Base-by-base conservation (phyloP, 2,329 filamentous ascomycete species). In the Cladosporium halotolerans region DNA sequence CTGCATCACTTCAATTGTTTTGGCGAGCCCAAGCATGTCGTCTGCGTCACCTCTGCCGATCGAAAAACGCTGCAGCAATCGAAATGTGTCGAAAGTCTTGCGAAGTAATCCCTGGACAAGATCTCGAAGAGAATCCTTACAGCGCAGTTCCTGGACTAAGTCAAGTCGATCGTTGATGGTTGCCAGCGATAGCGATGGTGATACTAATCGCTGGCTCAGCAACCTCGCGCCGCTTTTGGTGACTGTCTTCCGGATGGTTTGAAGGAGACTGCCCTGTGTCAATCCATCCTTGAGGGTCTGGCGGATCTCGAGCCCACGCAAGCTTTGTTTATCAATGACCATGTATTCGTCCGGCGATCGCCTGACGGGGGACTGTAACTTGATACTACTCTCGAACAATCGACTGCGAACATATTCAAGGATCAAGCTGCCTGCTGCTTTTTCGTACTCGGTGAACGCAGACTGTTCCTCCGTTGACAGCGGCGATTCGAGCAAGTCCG, bases 31-130 rank as follows among this genome's bases (percentile, higher is more conserved):
- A 41, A 97, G 76, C 36, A 99, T 79, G 68, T 97, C 93, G 66
- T 97, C 92, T 1, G 92, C 80, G 63, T 95, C 88, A n/a, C 92
- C 93, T 58, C 89, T 82, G 9, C 92, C 91, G 8, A 97, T 80
- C 0, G 92, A 88, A 68, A 99, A 97, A 66, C 93, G 96, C 65
- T 97, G 93, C 1, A 96, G 84, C 3, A 99, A 76, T 1, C 93
- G 86, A 64, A 95, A 86, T 2, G 89, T 89, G 71, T 99, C 93
- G 62, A 89, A 85, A 48, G 85, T 92, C 19, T 82, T 79, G 57
- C 83, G 81, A 2, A 99, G 76, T 2, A 95, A 75, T 13, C 80
- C 68, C 1, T 83, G 73, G 19, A 95, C 73, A 41, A 81, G 77
- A 60, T 95, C 87, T 40, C 87, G 82, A 5, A 96, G 76, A 39